phyloP scores from a whole-genome alignment of 2,329 filamentous ascomycete genomes.

The Chaetomiaceae sp. region DNA sequence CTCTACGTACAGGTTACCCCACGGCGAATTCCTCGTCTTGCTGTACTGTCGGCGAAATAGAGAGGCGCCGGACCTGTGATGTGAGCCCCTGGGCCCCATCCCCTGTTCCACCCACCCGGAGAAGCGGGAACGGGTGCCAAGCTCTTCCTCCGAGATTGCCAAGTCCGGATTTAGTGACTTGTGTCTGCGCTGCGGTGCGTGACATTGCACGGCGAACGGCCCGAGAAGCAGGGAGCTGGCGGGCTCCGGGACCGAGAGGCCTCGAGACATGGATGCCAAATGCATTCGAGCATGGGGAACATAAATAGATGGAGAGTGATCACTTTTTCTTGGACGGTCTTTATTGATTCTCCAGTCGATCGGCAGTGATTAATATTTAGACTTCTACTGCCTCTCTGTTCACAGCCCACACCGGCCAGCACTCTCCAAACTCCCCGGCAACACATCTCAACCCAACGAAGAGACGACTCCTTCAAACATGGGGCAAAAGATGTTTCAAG shows the following conservation, averaged over 20 bases:
- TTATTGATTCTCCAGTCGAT: background rate
- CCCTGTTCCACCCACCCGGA: background rate
- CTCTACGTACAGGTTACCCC: too few species aligned
- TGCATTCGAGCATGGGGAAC: background rate
- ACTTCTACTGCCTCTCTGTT: background rate
- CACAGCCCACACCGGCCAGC: too few species aligned
- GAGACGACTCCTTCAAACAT: background rate
- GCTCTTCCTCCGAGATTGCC: background rate
- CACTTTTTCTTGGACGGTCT: background rate
- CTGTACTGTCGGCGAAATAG: background rate
- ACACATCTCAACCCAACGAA: background rate
- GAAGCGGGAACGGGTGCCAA: slow-evolving; percentile 1
- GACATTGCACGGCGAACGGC: background rate
- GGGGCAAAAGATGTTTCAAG: background rate
- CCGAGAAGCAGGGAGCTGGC: background rate
- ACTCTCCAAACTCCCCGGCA: background rate
- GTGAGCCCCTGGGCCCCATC: background rate
- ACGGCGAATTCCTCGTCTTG: too few species aligned
- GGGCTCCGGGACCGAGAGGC: background rate
- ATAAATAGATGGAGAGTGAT: background rate
- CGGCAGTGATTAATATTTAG: background rate
- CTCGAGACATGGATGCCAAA: background rate
- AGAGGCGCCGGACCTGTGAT: background rate
- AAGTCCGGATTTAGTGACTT: slow-evolving; percentile 5
- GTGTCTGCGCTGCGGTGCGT: background rate